Percentiles rank a stretch among this genome's conserved stretches.
These are phyloP conservation scores for Spathaspora boniae DNA, from an alignment of 805 yeast genomes.

Conservation along the genomic window DNA sequence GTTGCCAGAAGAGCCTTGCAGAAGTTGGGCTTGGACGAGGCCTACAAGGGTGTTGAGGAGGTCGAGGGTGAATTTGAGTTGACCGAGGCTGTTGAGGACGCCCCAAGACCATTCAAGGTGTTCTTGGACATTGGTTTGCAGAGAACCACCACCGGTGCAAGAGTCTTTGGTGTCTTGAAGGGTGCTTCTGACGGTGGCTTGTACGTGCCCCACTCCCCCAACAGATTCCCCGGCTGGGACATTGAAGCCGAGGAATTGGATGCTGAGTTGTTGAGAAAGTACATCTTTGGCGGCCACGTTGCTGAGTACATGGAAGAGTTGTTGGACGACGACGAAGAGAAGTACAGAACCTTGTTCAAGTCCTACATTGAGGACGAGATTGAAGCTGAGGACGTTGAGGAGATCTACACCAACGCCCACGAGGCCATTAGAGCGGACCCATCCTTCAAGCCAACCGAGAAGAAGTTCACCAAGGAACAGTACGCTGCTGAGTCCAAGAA, in stretches of 20 bases:
- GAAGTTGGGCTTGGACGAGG: constrained; percentile 97
- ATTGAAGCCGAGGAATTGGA: constrained; percentile 97
- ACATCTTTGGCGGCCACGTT: constrained; percentile 99
- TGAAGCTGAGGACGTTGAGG: constrained; percentile 96
- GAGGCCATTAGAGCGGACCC: constrained; percentile 97
- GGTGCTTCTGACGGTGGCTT: constrained; percentile 99
- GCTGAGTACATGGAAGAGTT: constrained; percentile 99
- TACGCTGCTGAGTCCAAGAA: constrained; percentile 96
- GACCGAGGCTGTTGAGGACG: constrained; percentile 99
- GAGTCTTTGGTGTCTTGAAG: constrained; percentile 98
- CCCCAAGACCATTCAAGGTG: constrained; percentile 99
- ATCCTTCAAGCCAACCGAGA: constrained; percentile 79
- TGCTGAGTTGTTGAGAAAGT: constrained; percentile 94
- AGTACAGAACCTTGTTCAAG: constrained; percentile 94
- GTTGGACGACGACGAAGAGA: constrained; percentile 99
- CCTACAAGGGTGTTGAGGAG: constrained; percentile 98
- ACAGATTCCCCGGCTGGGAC: constrained; percentile 99
- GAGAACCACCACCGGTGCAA: constrained; percentile 99
- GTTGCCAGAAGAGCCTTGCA: constrained; percentile 98
- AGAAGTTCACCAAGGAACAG: constrained; percentile 95
- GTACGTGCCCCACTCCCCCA: constrained; percentile 98
- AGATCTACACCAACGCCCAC: constrained; percentile 91
- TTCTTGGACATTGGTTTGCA: constrained; percentile 98
- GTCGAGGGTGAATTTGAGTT: constrained; percentile 98
- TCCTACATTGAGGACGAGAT: constrained; percentile 94